Evolutionary conservation across 106 monocot genomes (phyloP).

Genomic region (Cymbidium sinense): DNA sequence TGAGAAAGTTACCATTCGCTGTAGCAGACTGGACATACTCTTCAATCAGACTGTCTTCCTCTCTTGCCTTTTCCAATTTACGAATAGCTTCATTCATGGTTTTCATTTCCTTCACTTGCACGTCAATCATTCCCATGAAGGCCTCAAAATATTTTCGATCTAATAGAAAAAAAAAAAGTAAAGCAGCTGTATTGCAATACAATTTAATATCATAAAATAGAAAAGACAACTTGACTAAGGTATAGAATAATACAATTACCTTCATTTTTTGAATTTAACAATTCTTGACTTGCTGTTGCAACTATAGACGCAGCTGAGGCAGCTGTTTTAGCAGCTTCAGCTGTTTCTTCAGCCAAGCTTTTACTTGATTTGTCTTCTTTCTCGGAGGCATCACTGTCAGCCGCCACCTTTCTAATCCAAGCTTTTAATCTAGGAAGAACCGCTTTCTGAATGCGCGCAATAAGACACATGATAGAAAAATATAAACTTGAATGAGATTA

Average conservation of each 20-base stretch:
- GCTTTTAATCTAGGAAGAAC: constrained; percentile 71
- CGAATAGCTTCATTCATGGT: constrained; percentile 63
- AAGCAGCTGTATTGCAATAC: neutral
- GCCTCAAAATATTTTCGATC: constrained; percentile 67
- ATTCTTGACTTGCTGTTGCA: constrained; percentile 77
- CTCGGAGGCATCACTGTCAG: constrained; percentile 41
- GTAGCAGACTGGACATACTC: constrained; percentile 28
- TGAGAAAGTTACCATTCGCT: constrained; percentile 52
- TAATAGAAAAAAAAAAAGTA: constrained; percentile 16
- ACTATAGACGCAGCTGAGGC: constrained; percentile 67
- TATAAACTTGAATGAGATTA: neutral
- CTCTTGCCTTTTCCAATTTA: constrained; percentile 42
- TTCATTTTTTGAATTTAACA: constrained; percentile 65
- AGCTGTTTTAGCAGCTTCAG: constrained; percentile 75
- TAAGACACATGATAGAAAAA: neutral
- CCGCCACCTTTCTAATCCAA: constrained; percentile 64
- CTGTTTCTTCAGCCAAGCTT: constrained; percentile 48
- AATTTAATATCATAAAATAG: neutral
- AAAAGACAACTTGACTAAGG: neutral
- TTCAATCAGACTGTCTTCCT: constrained; percentile 37
- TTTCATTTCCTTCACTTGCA: constrained; percentile 88
- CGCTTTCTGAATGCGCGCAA: constrained; percentile 34
- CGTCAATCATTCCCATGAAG: constrained; percentile 60
- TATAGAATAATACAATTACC: constrained; percentile 20
- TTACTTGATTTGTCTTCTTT: constrained; percentile 28